Conservation (phyloP, 2,329 filamentous ascomycete species). For the Talaromyces verruculosus region DNA sequence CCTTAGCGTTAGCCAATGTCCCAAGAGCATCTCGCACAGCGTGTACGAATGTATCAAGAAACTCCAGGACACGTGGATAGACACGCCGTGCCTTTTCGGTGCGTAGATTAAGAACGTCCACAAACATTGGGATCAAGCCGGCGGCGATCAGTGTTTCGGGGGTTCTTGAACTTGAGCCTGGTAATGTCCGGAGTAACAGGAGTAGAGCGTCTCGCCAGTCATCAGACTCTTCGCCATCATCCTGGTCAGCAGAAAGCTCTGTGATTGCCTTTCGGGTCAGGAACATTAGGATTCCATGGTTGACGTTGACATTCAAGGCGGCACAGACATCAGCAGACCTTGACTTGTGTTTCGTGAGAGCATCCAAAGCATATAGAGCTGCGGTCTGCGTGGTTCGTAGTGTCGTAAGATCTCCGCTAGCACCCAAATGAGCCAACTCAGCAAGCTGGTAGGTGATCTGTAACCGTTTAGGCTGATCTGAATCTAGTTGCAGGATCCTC, state of each 20-base stretch:
- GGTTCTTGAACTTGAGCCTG: slow-evolving; percentile 67
- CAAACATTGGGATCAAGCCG: slow-evolving; percentile 83
- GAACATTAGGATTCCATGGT: slow-evolving; percentile 92
- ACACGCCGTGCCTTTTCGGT: slow-evolving; percentile 79
- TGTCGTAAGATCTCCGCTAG: slow-evolving; percentile 65
- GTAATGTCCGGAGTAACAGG: slow-evolving; percentile 78
- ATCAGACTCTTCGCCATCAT: slow-evolving; percentile 64
- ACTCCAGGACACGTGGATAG: slow-evolving; percentile 79
- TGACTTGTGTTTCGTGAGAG: slow-evolving; percentile 74
- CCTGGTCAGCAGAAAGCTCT: slow-evolving; percentile 66
- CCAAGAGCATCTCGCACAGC: slow-evolving; percentile 81
- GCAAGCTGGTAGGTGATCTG: slow-evolving; percentile 91
- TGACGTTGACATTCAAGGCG: slow-evolving; percentile 92
- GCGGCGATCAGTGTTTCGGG: slow-evolving; percentile 83
- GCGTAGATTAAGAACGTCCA: slow-evolving; percentile 81
- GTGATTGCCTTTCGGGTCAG: slow-evolving; percentile 86
- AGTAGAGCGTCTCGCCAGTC: slow-evolving; percentile 91
- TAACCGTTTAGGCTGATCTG: slow-evolving; percentile 81
- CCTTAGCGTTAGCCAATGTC: slow-evolving; percentile 75
- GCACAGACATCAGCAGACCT: slow-evolving; percentile 80
- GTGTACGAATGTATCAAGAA: slow-evolving; percentile 85
- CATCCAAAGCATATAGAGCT: slow-evolving; percentile 77
- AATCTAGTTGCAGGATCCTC: slow-evolving; percentile 81
- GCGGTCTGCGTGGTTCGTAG: slow-evolving; percentile 78
- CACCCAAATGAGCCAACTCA: slow-evolving; percentile 82